phyloP scores from a whole-genome alignment of 1,284 basidiomycete genomes.

The Earliella scabrosa region DNA sequence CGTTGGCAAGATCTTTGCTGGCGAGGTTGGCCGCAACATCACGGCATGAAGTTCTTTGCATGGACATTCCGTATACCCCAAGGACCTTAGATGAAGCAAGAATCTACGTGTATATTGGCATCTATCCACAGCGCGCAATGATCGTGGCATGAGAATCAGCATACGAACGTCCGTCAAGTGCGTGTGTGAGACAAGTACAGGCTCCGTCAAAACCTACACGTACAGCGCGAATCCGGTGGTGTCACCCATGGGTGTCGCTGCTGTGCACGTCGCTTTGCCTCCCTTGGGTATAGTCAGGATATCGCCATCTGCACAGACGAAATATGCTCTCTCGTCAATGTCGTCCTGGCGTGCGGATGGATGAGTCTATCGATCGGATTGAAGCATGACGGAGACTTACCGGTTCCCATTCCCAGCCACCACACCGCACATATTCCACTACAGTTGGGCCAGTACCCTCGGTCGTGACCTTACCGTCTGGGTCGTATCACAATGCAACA shows the following conservation, averaged over 20 bases:
- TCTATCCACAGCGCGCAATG: neutral
- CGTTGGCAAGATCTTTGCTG: slow-evolving; percentile 48
- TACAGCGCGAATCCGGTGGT: slow-evolving; percentile 51
- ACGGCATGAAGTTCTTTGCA: slow-evolving; percentile 23
- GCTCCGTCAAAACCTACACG: slow-evolving; percentile 29
- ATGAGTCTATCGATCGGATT: neutral
- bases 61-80: slow-evolving; percentile 16
- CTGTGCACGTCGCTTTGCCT: slow-evolving; percentile 57
- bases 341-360: slow-evolving; percentile 46
- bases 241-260: slow-evolving; percentile 36
- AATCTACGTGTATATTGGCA: slow-evolving; percentile 7
- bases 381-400: slow-evolving; percentile 47
- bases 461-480: slow-evolving; percentile 45
- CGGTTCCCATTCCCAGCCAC: slow-evolving; percentile 86
- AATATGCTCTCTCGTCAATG: slow-evolving; percentile 59
- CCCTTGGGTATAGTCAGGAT: slow-evolving; percentile 61
- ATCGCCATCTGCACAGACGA: slow-evolving; percentile 77
- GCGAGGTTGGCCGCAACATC: slow-evolving; percentile 32
- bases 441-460: slow-evolving; percentile 56
- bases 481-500: slow-evolving; percentile 60
- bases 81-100: slow-evolving; percentile 8
- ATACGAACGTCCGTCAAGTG: neutral
- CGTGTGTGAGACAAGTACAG: neutral
- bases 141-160: neutral
- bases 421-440: slow-evolving; percentile 83